Base-by-base conservation (phyloP, 306 rosid species). In the Castanea crenata region DNA sequence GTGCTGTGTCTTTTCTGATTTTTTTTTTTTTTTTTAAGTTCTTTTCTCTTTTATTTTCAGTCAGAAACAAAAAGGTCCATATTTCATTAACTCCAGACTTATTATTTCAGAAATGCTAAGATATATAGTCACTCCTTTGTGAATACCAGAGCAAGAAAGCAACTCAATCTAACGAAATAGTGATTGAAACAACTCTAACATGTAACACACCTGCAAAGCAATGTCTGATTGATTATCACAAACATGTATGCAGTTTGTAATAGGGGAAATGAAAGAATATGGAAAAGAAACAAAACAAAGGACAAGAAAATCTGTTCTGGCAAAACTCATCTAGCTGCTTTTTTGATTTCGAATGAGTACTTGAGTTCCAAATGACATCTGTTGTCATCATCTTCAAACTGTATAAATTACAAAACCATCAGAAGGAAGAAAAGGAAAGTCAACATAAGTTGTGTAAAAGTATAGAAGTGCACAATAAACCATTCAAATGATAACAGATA, bases 321-420 rank as follows among this genome's bases (percentile, higher is more conserved):
- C 31, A 83, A 38, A 29, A 14, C 63, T 54, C 63, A 6, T 27
- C 83, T 86, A 84, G 49, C 79, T 54, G 63, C 76, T 65, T 82
- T 51, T 84, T 86, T 84, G 16, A 89, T 89, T 87, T 86, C 90
- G 14, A 89, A 89, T 5, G 82, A 62, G 67, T 89, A 89, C 31
- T 76, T 62, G 14, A 89, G 87, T 73, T 86, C 90, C 87, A 89
- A 69, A 75, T 86, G 81, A 71, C 90, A 78, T 85, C 89, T 85
- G 77, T 67, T 78, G 74, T 89, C 92, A 71, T 89, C 92, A 41
- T 89, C 92, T 84, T 86, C 89, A 23, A 89, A 89, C 92, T 89
- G 83, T 38, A 25, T 6, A 27, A 41, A 41, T 41, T 41, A 11
- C 46, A 41, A 69, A 67, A 71, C 19, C 10, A 15, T 23, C 69